Evolutionary conservation across 2,329 filamentous ascomycete species (phyloP).

Genomic region (Penicillium verrucosum): DNA sequence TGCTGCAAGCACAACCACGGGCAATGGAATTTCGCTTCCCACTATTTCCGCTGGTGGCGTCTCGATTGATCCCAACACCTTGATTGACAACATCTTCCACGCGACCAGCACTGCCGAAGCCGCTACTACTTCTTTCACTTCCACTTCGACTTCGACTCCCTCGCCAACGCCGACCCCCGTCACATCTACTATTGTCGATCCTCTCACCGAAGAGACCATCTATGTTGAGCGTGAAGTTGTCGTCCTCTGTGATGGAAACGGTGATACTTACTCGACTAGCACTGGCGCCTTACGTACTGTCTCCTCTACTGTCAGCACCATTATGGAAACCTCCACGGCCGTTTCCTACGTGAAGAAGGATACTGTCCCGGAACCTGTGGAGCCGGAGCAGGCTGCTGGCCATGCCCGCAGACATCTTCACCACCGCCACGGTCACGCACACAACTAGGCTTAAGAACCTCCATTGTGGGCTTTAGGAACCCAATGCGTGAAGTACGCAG

Average conservation of each 20-base stretch:
- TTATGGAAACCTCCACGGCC: conserved; percentile 24
- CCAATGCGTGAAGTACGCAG: conserved; percentile 5
- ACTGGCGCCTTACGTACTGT: conserved; percentile 24
- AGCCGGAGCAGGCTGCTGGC: conserved; percentile 18
- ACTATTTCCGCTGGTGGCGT: conserved; percentile 9
- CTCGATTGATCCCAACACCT: conserved; percentile 3
- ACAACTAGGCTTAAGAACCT: conserved; percentile 10
- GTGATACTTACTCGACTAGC: conserved; percentile 25
- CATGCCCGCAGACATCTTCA: conserved; percentile 24
- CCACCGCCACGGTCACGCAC: conserved; percentile 25
- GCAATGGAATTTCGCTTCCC: conserved; percentile 4
- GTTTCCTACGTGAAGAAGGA: conserved; percentile 22
- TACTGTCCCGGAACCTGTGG: conserved; percentile 16
- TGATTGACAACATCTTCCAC: conserved; percentile 3
- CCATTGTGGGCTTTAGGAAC: background rate
- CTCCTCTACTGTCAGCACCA: conserved; percentile 24
- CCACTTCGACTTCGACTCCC: conserved; percentile 18
- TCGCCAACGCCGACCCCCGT: conserved; percentile 26
- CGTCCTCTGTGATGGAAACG: conserved; percentile 27
- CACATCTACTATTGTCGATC: conserved; percentile 23
- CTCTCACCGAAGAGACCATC: conserved; percentile 28
- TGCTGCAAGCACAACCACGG: background rate
- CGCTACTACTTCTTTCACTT: conserved; percentile 12
- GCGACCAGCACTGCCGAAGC: conserved; percentile 1
- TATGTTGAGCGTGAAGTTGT: conserved; percentile 31